Conservation (phyloP, 306 rosid genomes). For the barrel medic (Medicago truncatula) region DNA sequence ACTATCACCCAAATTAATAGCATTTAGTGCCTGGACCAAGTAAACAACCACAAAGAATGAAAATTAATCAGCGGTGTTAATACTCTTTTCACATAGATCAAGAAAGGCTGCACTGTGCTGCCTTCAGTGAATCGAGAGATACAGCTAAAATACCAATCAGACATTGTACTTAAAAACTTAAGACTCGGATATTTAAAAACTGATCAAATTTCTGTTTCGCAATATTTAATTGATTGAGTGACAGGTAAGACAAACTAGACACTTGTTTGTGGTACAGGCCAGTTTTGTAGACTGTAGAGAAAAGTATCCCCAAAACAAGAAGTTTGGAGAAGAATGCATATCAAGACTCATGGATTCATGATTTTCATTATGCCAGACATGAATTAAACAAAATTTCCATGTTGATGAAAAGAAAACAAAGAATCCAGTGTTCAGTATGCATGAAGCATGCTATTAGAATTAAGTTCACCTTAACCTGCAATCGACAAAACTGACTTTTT, state of each 20-base stretch:
- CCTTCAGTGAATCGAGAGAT: constrained; percentile 19
- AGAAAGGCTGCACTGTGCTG: not conserved
- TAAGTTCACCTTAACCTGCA: not conserved
- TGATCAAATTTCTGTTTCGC: too few species aligned
- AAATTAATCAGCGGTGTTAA: constrained; percentile 16
- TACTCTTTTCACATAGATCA: constrained; percentile 14
- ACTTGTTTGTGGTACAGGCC: not conserved
- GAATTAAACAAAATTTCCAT: constrained; percentile 21
- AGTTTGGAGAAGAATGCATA: constrained; percentile 1
- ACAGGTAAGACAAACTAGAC: not conserved
- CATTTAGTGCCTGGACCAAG: constrained; percentile 73
- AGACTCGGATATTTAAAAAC: not conserved
- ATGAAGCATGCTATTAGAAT: constrained; percentile 16
- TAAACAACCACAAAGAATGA: constrained; percentile 29
- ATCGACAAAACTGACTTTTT: constrained; percentile 2
- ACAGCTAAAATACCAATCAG: constrained; percentile 23
- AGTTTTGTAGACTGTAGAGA: not conserved
- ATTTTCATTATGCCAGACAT: constrained; percentile 24
- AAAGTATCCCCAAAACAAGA: constrained; percentile 1
- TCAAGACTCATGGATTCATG: not conserved
- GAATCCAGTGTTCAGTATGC: constrained; percentile 12
- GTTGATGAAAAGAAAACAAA: constrained; percentile 31
- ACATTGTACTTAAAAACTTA: constrained; percentile 13
- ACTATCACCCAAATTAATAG: constrained; percentile 93
- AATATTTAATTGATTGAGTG: not conserved